Evolutionary conservation across 2,329 filamentous ascomycete genomes (phyloP).

Genomic region (Diaporthe ampelina): DNA sequence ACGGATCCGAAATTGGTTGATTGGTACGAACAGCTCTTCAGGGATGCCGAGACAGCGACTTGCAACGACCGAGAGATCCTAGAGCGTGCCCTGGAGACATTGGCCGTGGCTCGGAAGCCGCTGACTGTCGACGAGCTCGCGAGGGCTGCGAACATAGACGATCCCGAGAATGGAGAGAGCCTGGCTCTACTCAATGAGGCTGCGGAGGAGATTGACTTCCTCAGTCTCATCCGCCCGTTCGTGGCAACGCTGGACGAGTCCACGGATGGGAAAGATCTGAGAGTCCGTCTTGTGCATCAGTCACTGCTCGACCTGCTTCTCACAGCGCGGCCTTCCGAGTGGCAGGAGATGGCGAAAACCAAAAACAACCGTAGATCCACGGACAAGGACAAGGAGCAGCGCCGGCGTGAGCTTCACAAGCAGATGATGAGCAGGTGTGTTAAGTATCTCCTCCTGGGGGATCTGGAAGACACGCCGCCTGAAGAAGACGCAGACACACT

Average conservation of each 20-base stretch:
- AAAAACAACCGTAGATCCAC: not conserved
- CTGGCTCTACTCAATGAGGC: not conserved
- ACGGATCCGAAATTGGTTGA: not conserved
- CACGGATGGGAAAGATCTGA: not conserved
- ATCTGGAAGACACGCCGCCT: not conserved
- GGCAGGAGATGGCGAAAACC: not conserved
- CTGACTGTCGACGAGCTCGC: slow-evolving; percentile 15
- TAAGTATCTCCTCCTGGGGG: not conserved
- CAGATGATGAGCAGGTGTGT: not conserved
- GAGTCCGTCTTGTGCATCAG: slow-evolving; percentile 12
- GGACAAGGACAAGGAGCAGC: not conserved
- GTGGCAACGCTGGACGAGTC: not conserved
- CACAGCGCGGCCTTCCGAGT: not conserved
- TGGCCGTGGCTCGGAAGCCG: slow-evolving; percentile 2
- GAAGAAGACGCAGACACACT: not conserved
- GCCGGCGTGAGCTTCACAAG: not conserved
- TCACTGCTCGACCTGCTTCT: slow-evolving; percentile 3
- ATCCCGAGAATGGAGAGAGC: not conserved
- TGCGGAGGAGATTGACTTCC: not conserved
- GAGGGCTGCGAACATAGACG: not conserved
- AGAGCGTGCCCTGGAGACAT: slow-evolving; percentile 12
- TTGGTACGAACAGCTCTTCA: not conserved
- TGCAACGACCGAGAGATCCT: slow-evolving; percentile 14
- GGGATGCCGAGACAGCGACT: not conserved
- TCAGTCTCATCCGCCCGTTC: slow-evolving; percentile 3